Evolutionary conservation across 257 asterid genomes (phyloP).

Genomic region (Lavandula angustifolia): DNA sequence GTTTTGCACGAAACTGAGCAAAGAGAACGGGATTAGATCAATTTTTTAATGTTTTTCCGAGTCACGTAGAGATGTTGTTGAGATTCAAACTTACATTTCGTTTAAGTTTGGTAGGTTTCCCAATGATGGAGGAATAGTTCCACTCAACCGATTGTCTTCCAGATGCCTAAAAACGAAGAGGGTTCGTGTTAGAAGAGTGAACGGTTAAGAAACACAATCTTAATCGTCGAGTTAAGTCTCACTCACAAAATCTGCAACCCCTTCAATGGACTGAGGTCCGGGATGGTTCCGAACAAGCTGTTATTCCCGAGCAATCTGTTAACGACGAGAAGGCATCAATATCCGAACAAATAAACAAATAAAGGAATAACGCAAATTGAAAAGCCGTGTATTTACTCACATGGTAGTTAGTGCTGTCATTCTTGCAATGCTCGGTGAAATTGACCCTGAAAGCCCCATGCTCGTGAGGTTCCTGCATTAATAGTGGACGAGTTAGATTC

Average conservation of each 20-base stretch:
- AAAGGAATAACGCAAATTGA: slow-evolving; percentile 12
- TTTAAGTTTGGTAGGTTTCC: slow-evolving; percentile 49
- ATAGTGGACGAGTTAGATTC: slow-evolving; percentile 5
- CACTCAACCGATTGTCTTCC: slow-evolving; percentile 69
- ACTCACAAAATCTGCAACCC: slow-evolving; percentile 74
- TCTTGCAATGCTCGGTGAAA: slow-evolving; percentile 65
- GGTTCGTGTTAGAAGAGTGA: background rate
- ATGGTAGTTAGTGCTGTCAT: slow-evolving; percentile 76
- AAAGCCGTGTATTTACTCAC: slow-evolving; percentile 45
- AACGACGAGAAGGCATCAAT: slow-evolving; percentile 28
- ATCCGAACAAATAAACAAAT: slow-evolving; percentile 15
- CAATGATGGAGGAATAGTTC: slow-evolving; percentile 65
- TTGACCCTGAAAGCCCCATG: slow-evolving; percentile 72
- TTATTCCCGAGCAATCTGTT: slow-evolving; percentile 81
- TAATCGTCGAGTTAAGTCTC: background rate
- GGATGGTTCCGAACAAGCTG: slow-evolving; percentile 71
- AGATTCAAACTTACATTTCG: slow-evolving; percentile 67
- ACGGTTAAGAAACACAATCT: background rate
- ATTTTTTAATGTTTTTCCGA: background rate
- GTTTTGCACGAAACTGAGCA: slow-evolving; percentile 71
- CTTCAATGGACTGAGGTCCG: slow-evolving; percentile 70
- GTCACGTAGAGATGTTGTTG: background rate
- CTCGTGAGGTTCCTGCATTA: slow-evolving; percentile 66
- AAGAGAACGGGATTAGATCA: slow-evolving; percentile 2
- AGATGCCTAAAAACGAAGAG: slow-evolving; percentile 62